Evolutionary conservation across 139 green algal species (phyloP), one percentile per base, ranked within the genome.

Genomic region (Yamagishiella unicocca): DNA sequence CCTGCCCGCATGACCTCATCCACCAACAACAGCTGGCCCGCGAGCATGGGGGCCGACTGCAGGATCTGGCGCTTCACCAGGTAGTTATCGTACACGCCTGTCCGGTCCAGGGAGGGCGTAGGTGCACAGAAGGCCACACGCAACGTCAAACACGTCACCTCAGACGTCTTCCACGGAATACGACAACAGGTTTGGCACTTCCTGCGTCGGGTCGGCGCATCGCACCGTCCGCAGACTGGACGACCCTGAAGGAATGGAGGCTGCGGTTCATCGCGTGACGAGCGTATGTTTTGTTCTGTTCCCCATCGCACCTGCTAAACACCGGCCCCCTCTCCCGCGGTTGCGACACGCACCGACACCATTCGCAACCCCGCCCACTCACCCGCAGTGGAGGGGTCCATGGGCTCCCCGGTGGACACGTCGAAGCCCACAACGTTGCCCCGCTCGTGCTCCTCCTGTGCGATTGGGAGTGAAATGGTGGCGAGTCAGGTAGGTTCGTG

Each of bases 1-100:
- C 98, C 98, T 4, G 98, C 98, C 4, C 98, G 92, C 79, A 99
- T 97, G 40, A 99, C 97, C 90, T 99, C 98, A 84, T 99, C 98
- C 42, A 99, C 97, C 43, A 99, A 90, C 50, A 99, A 90, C 82
- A 99, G 92, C 92, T 99, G 97, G 40, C 85, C 94, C 0, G 97
- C 97, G 50, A 99, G 95, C 1, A 99, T 92, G 29, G 98, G 98
- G 29, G 97, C 97, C 40, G 90, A 96, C 87, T 99, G 95, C 66
- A 99, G 92, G 64, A 99, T 95, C 92, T 99, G 97, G 45, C 83
- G 87, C 95, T 99, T 99, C n/a, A 99, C 98, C 10, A 95, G 93
- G 87, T 96, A 97, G 92, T 99, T 99, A 92, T 99, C 98, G 86
- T 97, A 98, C n/a, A 99, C 92, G 70, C 97, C 97, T 19, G 45